Evolutionary conservation across 2,329 filamentous ascomycete species (phyloP).

Genomic region (Dothideomycetes sp.): DNA sequence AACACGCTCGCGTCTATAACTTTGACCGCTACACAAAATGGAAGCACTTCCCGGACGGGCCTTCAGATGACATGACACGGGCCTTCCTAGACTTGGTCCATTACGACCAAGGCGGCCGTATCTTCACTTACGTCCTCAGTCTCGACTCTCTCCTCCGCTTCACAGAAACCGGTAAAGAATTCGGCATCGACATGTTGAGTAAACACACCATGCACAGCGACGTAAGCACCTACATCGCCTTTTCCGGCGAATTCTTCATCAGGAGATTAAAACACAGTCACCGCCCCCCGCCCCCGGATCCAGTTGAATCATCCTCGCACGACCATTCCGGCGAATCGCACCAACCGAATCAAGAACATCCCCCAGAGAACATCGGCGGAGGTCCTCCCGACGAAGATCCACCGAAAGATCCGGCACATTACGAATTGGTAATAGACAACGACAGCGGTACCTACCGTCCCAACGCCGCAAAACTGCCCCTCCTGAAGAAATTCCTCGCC

Average conservation of each 20-base stretch:
- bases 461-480: slow-evolving; percentile 64
- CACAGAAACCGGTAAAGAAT: slow-evolving; percentile 92
- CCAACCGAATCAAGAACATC: slow-evolving; percentile 32
- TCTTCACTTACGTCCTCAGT: slow-evolving; percentile 88
- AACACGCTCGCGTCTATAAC: slow-evolving; percentile 83
- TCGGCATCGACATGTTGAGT: slow-evolving; percentile 82
- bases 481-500: slow-evolving; percentile 61
- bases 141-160: slow-evolving; percentile 81
- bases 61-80: slow-evolving; percentile 60
- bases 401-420: slow-evolving; percentile 49
- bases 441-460: slow-evolving; percentile 90
- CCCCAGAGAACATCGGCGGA: slow-evolving; percentile 41
- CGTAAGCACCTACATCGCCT: slow-evolving; percentile 84
- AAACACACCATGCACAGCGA: slow-evolving; percentile 98
- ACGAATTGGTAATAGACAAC: slow-evolving; percentile 89
- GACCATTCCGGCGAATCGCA: neutral
- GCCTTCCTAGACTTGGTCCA: slow-evolving; percentile 81
- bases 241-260: slow-evolving; percentile 87
- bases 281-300: slow-evolving; percentile 32
- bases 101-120: slow-evolving; percentile 72
- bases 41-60: slow-evolving; percentile 51
- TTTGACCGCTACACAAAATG: slow-evolving; percentile 69
- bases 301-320: slow-evolving; percentile 34
- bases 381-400: slow-evolving; percentile 33
- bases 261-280: slow-evolving; percentile 52